Percentiles rank a stretch among this genome's conserved stretches.
These are phyloP conservation scores for Tetraselmis striata DNA, from an alignment of 139 green algal genomes.

Conservation along the genomic window DNA sequence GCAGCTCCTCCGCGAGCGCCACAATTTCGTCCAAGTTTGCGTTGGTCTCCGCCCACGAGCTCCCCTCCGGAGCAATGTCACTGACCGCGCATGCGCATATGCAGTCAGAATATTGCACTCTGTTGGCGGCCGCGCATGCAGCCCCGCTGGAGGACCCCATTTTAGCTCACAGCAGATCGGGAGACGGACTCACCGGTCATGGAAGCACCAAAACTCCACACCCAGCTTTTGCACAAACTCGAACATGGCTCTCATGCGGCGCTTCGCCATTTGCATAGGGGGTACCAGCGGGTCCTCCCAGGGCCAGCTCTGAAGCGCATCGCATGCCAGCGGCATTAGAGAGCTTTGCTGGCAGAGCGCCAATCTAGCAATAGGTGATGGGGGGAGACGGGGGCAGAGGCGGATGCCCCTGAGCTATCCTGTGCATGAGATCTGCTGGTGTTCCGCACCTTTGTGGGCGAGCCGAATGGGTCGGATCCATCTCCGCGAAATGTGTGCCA, in stretches of 20 bases:
- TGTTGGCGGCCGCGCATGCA: neutral
- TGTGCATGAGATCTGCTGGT: too few species aligned
- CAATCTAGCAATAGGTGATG: too few species aligned
- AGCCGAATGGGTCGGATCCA: slow-evolving; percentile 60
- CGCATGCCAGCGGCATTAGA: too few species aligned
- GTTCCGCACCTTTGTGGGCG: slow-evolving; percentile 31
- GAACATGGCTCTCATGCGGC: slow-evolving; percentile 60
- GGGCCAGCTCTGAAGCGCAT: slow-evolving; percentile 37
- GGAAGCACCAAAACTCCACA: slow-evolving; percentile 68
- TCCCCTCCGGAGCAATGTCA: slow-evolving; percentile 52
- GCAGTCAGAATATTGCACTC: neutral
- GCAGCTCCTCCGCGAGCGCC: slow-evolving; percentile 35
- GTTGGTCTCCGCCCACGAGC: slow-evolving; percentile 38
- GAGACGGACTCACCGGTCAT: slow-evolving; percentile 55
- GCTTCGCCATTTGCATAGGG: slow-evolving; percentile 31
- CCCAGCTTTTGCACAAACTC: slow-evolving; percentile 65
- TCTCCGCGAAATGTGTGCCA: slow-evolving; percentile 68
- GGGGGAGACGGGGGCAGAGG: too few species aligned
- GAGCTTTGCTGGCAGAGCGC: too few species aligned
- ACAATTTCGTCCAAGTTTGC: slow-evolving; percentile 32
- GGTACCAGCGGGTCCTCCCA: slow-evolving; percentile 34
- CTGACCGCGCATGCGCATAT: slow-evolving; percentile 10
- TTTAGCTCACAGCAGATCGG: too few species aligned
- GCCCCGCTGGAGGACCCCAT: too few species aligned
- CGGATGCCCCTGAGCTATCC: too few species aligned